phyloP scores from a whole-genome alignment of 2,329 filamentous ascomycete species.

The Periconia digitata region DNA sequence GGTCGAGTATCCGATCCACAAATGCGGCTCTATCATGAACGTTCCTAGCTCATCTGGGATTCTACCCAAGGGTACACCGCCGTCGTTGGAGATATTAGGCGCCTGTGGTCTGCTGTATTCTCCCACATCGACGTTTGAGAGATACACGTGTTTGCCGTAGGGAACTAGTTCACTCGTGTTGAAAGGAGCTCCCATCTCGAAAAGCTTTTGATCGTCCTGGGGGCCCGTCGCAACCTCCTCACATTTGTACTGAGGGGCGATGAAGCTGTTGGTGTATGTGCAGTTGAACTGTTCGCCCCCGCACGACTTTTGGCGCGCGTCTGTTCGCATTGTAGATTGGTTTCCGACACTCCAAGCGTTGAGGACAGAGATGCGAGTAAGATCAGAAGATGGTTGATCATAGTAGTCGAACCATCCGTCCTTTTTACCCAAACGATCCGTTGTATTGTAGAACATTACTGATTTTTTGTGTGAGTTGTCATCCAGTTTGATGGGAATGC shows the following conservation, averaged over 20 bases:
- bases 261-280: slow-evolving; percentile 33
- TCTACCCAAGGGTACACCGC: slow-evolving; percentile 31
- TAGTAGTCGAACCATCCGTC: slow-evolving; percentile 40
- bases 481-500: slow-evolving; percentile 25
- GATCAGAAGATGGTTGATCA: slow-evolving; percentile 35
- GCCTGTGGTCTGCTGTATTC: slow-evolving; percentile 31
- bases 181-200: slow-evolving; percentile 32
- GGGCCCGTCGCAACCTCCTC: slow-evolving; percentile 25
- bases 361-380: slow-evolving; percentile 31
- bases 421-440: slow-evolving; percentile 17
- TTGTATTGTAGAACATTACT: slow-evolving; percentile 39
- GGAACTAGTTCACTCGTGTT: slow-evolving; percentile 34
- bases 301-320: slow-evolving; percentile 40
- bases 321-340: slow-evolving; percentile 23
- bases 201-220: slow-evolving; percentile 20
- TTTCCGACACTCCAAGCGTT: slow-evolving; percentile 30
- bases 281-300: slow-evolving; percentile 39
- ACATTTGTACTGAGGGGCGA: slow-evolving; percentile 38
- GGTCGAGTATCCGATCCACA: slow-evolving; percentile 39
- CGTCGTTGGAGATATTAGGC: slow-evolving; percentile 19
- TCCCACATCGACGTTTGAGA: slow-evolving; percentile 30
- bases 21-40: slow-evolving; percentile 37
- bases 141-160: slow-evolving; percentile 29
- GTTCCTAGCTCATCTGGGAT: slow-evolving; percentile 28
- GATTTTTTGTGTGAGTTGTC: slow-evolving; percentile 29